A percentile compares a stretch with the other conserved stretches of the same genome.
Evolutionary conservation across 108 stramenopile genomes (phyloP).

Genomic region (Parmales sp.): DNA sequence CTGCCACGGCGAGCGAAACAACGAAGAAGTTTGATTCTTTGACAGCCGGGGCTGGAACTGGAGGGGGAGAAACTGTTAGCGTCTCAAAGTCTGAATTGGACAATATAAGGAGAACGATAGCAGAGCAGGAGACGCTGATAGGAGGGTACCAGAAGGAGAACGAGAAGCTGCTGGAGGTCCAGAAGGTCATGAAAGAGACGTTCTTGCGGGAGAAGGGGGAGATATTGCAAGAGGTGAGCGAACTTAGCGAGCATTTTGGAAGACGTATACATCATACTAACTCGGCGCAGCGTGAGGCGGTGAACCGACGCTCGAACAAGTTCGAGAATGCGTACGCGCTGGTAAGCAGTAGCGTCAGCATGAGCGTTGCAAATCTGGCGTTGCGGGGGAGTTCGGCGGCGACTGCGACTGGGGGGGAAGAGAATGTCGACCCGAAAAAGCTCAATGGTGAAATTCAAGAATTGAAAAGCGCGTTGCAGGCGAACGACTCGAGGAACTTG

Average conservation of each 20-base stretch:
- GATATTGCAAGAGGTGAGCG: neutral
- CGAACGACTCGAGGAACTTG: neutral
- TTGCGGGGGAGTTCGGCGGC: too few relatives aligned
- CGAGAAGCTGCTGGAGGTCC: neutral
- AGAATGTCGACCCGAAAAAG: neutral
- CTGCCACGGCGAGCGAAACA: too few relatives aligned
- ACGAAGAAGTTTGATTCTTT: neutral
- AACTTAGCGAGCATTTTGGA: too few relatives aligned
- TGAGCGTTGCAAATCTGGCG: too few relatives aligned
- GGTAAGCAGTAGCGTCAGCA: neutral
- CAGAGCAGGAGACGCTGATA: neutral
- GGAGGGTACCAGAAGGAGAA: conserved; percentile 9
- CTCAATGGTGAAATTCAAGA: too few relatives aligned
- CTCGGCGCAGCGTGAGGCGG: neutral
- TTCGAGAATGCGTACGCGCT: neutral
- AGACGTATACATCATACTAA: too few relatives aligned
- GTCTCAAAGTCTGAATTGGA: neutral
- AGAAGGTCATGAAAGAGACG: neutral
- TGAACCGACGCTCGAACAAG: neutral
- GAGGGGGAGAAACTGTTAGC: neutral
- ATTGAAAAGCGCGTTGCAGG: too few relatives aligned
- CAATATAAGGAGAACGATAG: neutral
- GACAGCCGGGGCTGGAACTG: neutral
- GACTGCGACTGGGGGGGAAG: neutral
- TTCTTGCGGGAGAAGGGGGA: neutral